Evolutionary conservation across 345 rosid genomes (phyloP).

Genomic region (Crucihimalaya himalaica): DNA sequence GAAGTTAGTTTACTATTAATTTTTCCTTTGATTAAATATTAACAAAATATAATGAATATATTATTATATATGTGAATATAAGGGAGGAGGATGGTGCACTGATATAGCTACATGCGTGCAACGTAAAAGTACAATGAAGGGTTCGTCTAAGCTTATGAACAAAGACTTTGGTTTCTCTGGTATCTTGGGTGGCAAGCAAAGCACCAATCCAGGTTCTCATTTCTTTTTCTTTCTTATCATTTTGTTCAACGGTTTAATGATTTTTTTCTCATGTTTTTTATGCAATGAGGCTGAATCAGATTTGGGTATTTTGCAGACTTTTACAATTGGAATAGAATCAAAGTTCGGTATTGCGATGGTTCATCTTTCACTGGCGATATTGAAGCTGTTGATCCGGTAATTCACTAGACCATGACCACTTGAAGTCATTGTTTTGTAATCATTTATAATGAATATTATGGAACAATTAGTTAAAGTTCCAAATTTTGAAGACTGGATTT

Average conservation of each 20-base stretch:
- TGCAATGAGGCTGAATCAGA: not conserved
- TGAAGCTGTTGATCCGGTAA: slow-evolving; percentile 76
- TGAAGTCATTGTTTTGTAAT: not conserved
- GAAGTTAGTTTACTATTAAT: slow-evolving; percentile 54
- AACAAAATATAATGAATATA: not conserved
- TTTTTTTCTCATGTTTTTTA: slow-evolving; percentile 1
- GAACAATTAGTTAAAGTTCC: not conserved
- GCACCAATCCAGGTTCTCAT: slow-evolving; percentile 75
- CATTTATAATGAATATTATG: too few species aligned
- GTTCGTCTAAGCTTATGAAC: slow-evolving; percentile 78
- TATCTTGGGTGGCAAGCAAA: slow-evolving; percentile 61
- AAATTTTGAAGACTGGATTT: slow-evolving; percentile 31
- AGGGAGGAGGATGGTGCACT: slow-evolving; percentile 86
- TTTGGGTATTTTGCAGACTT: slow-evolving; percentile 51
- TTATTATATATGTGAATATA: slow-evolving; percentile 1
- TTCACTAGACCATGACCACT: not conserved
- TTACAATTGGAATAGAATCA: slow-evolving; percentile 87
- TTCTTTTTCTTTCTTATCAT: not conserved
- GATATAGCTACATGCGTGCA: slow-evolving; percentile 55
- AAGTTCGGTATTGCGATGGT: slow-evolving; percentile 94
- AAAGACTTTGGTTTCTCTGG: slow-evolving; percentile 78
- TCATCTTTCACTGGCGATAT: slow-evolving; percentile 89
- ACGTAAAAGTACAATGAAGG: slow-evolving; percentile 69
- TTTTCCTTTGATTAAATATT: not conserved
- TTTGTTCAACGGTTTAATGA: not conserved